These are phyloP conservation scores for Marasmius sp. DNA, from an alignment of 1,284 basidiomycete species.

Conservation along the genomic window DNA sequence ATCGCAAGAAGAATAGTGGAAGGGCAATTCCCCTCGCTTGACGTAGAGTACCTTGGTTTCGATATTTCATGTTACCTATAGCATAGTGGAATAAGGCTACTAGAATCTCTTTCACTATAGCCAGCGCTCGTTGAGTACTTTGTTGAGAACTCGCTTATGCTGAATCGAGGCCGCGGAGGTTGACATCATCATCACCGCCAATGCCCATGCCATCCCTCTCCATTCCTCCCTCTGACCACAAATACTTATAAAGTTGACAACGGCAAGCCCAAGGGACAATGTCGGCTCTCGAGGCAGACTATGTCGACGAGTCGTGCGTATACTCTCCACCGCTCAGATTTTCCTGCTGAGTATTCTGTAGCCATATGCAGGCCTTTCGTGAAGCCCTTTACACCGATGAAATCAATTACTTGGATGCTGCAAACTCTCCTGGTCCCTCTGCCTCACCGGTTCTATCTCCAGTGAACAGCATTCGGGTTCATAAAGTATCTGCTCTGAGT, in stretches of 20 bases:
- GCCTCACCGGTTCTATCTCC: slow-evolving; percentile 27
- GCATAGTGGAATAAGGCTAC: too few relatives aligned
- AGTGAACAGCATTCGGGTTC: slow-evolving; percentile 37
- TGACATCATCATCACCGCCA: too few relatives aligned
- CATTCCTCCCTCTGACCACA: too few relatives aligned
- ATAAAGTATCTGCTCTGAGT: slow-evolving; percentile 85
- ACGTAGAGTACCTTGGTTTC: too few relatives aligned
- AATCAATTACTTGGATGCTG: slow-evolving; percentile 42
- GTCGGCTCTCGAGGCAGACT: slow-evolving; percentile 41
- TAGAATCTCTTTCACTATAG: too few relatives aligned
- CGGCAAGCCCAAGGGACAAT: slow-evolving; percentile 16
- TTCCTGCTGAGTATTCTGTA: slow-evolving; percentile 25
- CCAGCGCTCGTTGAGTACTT: too few relatives aligned
- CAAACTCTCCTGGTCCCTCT: slow-evolving; percentile 28
- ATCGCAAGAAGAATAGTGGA: too few relatives aligned
- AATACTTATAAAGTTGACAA: neutral
- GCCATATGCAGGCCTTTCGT: slow-evolving; percentile 72
- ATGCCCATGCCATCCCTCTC: too few relatives aligned
- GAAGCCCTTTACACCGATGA: slow-evolving; percentile 67
- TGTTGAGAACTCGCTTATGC: too few relatives aligned
- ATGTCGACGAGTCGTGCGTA: slow-evolving; percentile 70
- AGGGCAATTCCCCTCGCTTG: too few relatives aligned
- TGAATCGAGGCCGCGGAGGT: neutral
- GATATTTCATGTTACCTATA: too few relatives aligned
- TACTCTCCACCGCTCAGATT: neutral